phyloP scores from a whole-genome alignment of 345 rosid species.

The Geranium brycei region DNA sequence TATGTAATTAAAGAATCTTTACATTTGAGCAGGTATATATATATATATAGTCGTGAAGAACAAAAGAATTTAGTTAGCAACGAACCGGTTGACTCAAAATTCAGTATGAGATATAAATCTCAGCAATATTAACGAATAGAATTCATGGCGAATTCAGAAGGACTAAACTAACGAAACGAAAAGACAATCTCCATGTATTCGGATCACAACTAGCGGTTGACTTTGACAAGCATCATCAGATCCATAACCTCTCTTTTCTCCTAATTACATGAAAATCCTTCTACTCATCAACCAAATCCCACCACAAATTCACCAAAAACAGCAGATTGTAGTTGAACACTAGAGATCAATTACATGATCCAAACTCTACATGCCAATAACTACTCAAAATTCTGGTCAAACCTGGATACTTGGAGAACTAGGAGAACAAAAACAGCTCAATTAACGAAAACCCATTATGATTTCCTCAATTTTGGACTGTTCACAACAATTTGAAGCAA shows the following conservation, averaged over 20 bases:
- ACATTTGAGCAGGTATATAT: slow-evolving; percentile 26
- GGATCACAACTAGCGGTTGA: slow-evolving; percentile 25
- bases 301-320: slow-evolving; percentile 16
- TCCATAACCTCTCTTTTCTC: slow-evolving; percentile 18
- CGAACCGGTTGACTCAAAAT: slow-evolving; percentile 8
- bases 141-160: slow-evolving; percentile 16
- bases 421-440: slow-evolving; percentile 9
- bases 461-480: slow-evolving; percentile 9
- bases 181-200: slow-evolving; percentile 22
- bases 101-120: slow-evolving; percentile 1
- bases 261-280: slow-evolving; percentile 13
- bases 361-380: slow-evolving; percentile 10
- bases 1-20: slow-evolving; percentile 14
- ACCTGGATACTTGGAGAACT: slow-evolving; percentile 6
- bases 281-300: slow-evolving; percentile 20
- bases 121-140: slow-evolving; percentile 21
- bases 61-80: slow-evolving; percentile 28
- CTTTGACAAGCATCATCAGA: slow-evolving; percentile 13
- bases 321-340: slow-evolving; percentile 11
- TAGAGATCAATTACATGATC: slow-evolving; percentile 27
- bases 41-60: slow-evolving; percentile 8
- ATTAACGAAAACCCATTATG: slow-evolving; percentile 37
- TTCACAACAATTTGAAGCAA: slow-evolving; percentile 19
- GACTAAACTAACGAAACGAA: slow-evolving; percentile 20
- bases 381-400: slow-evolving; percentile 5